Percentiles rank a stretch among this genome's conserved stretches.
Evolutionary conservation across 345 rosid species (phyloP).

Genomic region (Murraya koenigii): DNA sequence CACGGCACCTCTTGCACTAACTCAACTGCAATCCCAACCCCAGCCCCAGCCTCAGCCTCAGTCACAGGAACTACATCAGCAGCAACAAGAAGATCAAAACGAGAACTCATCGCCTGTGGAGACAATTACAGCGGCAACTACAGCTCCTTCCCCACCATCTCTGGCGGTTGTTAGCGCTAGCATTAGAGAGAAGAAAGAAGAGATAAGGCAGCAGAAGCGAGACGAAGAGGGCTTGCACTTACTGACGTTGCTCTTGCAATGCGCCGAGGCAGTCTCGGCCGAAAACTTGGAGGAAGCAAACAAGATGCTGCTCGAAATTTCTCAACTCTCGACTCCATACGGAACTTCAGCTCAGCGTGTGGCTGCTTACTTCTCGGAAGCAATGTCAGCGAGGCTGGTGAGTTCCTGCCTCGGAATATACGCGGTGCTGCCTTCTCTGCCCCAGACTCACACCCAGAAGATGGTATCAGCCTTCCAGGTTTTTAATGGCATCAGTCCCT

Average conservation of each 20-base stretch:
- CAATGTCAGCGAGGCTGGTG: slow-evolving; percentile 88
- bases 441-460: slow-evolving; percentile 66
- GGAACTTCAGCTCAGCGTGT: slow-evolving; percentile 98
- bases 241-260: slow-evolving; percentile 85
- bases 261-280: slow-evolving; percentile 95
- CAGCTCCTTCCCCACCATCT: slow-evolving; percentile 21
- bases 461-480: slow-evolving; percentile 97
- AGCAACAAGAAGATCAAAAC: slow-evolving; percentile 22
- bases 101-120: slow-evolving; percentile 58
- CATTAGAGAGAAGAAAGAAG: slow-evolving; percentile 65
- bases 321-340: slow-evolving; percentile 84
- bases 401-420: slow-evolving; percentile 86
- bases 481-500: slow-evolving; percentile 92
- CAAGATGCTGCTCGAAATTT: slow-evolving; percentile 83
- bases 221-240: slow-evolving; percentile 93
- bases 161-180: slow-evolving; percentile 22
- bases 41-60: slow-evolving; percentile 26
- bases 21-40: slow-evolving; percentile 26
- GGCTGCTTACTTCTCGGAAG: slow-evolving; percentile 97
- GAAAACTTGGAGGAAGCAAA: slow-evolving; percentile 89
- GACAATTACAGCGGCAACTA: slow-evolving; percentile 27
- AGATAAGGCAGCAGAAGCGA: slow-evolving; percentile 66
- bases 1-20: slow-evolving; percentile 28
- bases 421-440: slow-evolving; percentile 68
- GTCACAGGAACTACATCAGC: slow-evolving; percentile 11